These are phyloP conservation scores for Neurospora intermedia DNA, from an alignment of 495 filamentous ascomycete genomes.

Conservation along the genomic window DNA sequence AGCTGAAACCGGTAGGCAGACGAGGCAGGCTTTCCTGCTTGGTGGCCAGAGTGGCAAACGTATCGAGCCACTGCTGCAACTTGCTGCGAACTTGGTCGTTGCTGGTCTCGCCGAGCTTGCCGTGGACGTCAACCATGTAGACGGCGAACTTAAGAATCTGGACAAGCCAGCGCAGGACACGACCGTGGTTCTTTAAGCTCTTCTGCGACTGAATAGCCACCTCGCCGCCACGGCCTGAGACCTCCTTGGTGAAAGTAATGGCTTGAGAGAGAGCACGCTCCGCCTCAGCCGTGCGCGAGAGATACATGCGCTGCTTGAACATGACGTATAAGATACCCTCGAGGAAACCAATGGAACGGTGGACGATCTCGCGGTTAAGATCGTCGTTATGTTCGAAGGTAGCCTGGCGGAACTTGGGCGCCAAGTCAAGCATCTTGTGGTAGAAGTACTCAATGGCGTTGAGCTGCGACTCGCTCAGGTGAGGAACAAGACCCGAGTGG, in stretches of 20 bases:
- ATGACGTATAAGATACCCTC: slow-evolving; percentile 66
- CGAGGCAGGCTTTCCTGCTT: slow-evolving; percentile 38
- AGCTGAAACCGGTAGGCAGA: slow-evolving; percentile 45
- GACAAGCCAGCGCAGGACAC: slow-evolving; percentile 29
- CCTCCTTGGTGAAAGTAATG: slow-evolving; percentile 12
- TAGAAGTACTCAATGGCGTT: slow-evolving; percentile 58
- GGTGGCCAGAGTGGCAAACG: slow-evolving; percentile 23
- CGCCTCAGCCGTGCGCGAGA: slow-evolving; percentile 26
- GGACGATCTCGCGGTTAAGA: slow-evolving; percentile 64
- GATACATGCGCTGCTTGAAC: slow-evolving; percentile 51
- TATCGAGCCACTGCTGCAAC: slow-evolving; percentile 41
- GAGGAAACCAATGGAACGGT: slow-evolving; percentile 65
- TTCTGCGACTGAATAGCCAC: slow-evolving; percentile 9
- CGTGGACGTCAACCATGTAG: slow-evolving; percentile 47
- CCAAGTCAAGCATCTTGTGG: slow-evolving; percentile 61
- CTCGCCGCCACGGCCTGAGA: slow-evolving; percentile 11
- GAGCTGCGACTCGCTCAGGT: slow-evolving; percentile 8
- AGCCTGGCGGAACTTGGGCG: slow-evolving; percentile 54
- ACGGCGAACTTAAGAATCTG: slow-evolving; percentile 32
- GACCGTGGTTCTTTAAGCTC: slow-evolving; percentile 17
- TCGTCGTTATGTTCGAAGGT: slow-evolving; percentile 69
- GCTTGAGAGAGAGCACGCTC: slow-evolving; percentile 8
- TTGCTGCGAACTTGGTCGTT: slow-evolving; percentile 28
- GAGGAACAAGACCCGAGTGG: slow-evolving; percentile 16
- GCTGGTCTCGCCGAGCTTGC: slow-evolving; percentile 44